Conservation (phyloP, 805 yeast species). For the Groenewaldozyma tartarivorans region DNA sequence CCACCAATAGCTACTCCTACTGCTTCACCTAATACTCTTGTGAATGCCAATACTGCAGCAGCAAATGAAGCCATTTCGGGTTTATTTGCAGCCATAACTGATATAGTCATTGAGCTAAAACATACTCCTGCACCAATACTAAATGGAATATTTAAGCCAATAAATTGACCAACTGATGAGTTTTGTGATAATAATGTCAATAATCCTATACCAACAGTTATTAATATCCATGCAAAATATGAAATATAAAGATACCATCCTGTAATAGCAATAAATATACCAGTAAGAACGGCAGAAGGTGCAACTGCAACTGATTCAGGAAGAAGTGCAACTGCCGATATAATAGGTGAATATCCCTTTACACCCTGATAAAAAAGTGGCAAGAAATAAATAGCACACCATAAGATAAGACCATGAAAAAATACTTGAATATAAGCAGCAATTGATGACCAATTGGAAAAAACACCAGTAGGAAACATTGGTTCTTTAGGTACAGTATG, state of each 20-base stretch:
- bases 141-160: conserved; percentile 36
- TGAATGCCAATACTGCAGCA: conserved; percentile 24
- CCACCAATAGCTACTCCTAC: conserved; percentile 28
- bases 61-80: conserved; percentile 22
- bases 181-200: conserved; percentile 26
- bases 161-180: conserved; percentile 28
- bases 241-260: conserved; percentile 34
- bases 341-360: conserved; percentile 31
- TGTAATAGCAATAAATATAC: conserved; percentile 31
- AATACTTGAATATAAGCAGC: conserved; percentile 32
- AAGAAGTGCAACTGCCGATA: conserved; percentile 33
- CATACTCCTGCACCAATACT: conserved; percentile 42
- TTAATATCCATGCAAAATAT: conserved; percentile 29
- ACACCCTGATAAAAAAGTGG: conserved; percentile 42
- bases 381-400: conserved; percentile 36
- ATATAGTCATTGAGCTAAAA: conserved; percentile 31
- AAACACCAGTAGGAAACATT: conserved; percentile 35
- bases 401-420: conserved; percentile 41
- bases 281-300: conserved; percentile 30
- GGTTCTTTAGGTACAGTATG: conserved; percentile 35
- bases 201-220: conserved; percentile 38
- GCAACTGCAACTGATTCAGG: conserved; percentile 36
- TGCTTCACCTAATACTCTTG: conserved; percentile 23
- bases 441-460: conserved; percentile 29
- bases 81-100: conserved; percentile 23